Percentiles rank a stretch among this genome's conserved stretches.
Conservation (phyloP, 768 basidiomycete genomes). For the Rhodotorula babjevae region DNA sequence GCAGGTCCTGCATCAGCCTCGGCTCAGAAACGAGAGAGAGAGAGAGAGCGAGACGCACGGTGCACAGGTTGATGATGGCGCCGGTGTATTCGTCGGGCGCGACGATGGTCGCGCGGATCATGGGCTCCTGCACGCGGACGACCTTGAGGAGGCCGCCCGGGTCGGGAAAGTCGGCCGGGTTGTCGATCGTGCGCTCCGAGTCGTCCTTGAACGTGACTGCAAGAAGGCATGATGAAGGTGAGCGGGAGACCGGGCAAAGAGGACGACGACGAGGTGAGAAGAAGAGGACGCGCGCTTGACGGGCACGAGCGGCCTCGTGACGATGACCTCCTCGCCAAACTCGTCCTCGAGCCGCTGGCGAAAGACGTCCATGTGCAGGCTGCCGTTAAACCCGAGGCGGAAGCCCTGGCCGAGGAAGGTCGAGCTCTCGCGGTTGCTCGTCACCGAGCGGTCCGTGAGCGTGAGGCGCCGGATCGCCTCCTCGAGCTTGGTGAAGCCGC, state of each 20-base stretch:
- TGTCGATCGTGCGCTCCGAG: constrained; percentile 64
- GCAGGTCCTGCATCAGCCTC: background rate
- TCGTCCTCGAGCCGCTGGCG: constrained; percentile 95
- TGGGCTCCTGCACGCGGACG: constrained; percentile 78
- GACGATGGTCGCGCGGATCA: constrained; percentile 88
- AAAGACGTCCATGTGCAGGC: constrained; percentile 93
- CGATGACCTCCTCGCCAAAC: constrained; percentile 81
- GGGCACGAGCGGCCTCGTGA: constrained; percentile 93
- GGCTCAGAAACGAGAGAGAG: no score
- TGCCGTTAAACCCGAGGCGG: constrained; percentile 89
- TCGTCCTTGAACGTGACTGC: constrained; percentile 70
- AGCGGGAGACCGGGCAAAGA: no score
- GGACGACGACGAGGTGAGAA: background rate
- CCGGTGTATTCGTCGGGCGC: constrained; percentile 92
- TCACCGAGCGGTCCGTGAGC: constrained; percentile 80
- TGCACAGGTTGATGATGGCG: constrained; percentile 92
- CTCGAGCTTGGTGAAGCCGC: constrained; percentile 87
- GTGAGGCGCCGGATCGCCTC: constrained; percentile 87
- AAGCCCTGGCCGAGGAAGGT: constrained; percentile 91
- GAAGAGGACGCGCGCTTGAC: constrained; percentile 61
- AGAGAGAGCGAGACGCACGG: constrained; percentile 39
- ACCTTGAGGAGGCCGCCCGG: constrained; percentile 58
- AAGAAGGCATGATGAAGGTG: no score
- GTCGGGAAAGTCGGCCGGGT: constrained; percentile 94
- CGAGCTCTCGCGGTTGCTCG: constrained; percentile 84